phyloP scores from a whole-genome alignment of 805 yeast genomes.

The Wickerhamiella dianesei region DNA sequence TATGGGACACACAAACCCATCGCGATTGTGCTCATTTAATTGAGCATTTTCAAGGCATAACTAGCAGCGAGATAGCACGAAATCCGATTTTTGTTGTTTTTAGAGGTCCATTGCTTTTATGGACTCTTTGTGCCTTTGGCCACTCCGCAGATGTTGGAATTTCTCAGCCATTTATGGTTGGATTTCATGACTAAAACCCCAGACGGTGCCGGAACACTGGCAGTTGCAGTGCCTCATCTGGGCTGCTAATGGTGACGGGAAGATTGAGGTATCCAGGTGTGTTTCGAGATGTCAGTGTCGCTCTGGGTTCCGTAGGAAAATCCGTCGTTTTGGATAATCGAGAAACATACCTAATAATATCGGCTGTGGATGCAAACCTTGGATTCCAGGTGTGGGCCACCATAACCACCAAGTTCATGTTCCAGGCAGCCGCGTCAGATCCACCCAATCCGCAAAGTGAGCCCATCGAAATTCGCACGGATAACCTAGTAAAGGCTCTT shows the following conservation, averaged over 20 bases:
- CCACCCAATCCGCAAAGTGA: background rate
- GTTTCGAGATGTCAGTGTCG: constrained; percentile 12
- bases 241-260: background rate
- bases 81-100: too few species aligned
- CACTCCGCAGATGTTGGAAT: too few species aligned
- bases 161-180: too few species aligned
- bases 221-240: too few species aligned
- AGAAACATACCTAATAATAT: constrained; percentile 6
- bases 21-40: too few species aligned
- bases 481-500: constrained; percentile 34
- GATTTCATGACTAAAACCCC: too few species aligned
- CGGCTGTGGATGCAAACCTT: constrained; percentile 5
- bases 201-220: too few species aligned
- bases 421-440: background rate
- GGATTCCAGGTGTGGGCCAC: constrained; percentile 16
- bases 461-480: constrained; percentile 12
- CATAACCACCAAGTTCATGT: constrained; percentile 7
- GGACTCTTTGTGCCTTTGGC: too few species aligned
- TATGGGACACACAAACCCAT: too few species aligned
- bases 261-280: constrained; percentile 7
- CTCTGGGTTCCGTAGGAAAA: constrained; percentile 10
- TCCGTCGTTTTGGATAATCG: constrained; percentile 6
- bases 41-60: too few species aligned
- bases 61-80: too few species aligned
- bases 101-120: too few species aligned